Conservation (phyloP, 768 basidiomycete genomes). For the Neoboletus brunneissimus region DNA sequence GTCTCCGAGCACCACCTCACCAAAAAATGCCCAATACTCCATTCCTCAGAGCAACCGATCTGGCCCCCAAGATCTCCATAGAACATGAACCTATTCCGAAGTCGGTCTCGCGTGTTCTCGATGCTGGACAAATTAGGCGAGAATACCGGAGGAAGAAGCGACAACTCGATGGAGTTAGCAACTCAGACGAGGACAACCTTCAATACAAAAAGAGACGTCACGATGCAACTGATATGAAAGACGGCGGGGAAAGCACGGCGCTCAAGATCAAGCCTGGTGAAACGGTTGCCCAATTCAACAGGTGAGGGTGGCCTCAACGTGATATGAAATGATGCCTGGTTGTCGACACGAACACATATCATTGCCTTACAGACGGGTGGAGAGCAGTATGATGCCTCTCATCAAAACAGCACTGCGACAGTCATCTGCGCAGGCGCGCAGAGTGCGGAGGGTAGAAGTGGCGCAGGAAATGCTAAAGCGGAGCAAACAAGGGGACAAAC, state of each 20-base stretch:
- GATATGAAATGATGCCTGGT: conserved; percentile 10
- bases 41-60: conserved; percentile 45
- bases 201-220: conserved; percentile 30
- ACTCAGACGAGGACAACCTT: conserved; percentile 25
- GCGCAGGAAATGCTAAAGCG: conserved; percentile 19
- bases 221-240: conserved; percentile 18
- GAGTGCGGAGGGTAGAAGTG: conserved; percentile 35
- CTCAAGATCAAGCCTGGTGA: conserved; percentile 63
- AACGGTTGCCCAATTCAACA: conserved; percentile 72
- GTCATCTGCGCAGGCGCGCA: conserved; percentile 52
- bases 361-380: conserved; percentile 57
- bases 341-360: conserved; percentile 5
- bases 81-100: conserved; percentile 69
- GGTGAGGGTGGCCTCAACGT: conserved; percentile 40
- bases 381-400: conserved; percentile 63
- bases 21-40: neutral
- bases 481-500: conserved; percentile 10
- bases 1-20: neutral
- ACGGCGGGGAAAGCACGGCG: conserved; percentile 19
- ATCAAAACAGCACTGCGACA: conserved; percentile 59
- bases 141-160: conserved; percentile 53
- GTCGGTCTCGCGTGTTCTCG: conserved; percentile 59
- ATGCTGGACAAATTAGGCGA: conserved; percentile 57
- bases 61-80: conserved; percentile 44
- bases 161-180: conserved; percentile 25